Conservation (phyloP, 805 yeast genomes). For the Candida easanensis region DNA sequence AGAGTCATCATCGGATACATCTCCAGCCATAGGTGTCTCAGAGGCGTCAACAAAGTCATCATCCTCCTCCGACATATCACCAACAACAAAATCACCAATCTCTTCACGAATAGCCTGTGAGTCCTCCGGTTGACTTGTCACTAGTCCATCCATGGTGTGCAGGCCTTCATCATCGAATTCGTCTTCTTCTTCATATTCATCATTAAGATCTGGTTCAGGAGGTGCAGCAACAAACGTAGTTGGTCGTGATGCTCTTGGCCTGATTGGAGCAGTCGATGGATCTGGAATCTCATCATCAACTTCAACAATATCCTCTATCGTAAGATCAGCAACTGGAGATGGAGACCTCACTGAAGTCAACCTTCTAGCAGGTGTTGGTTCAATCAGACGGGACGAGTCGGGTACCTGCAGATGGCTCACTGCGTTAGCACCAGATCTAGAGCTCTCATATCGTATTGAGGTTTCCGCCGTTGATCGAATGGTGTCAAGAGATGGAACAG, state of each 20-base stretch:
- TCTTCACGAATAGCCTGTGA: conserved; percentile 32
- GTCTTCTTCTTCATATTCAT: conserved; percentile 15
- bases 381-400: conserved; percentile 14
- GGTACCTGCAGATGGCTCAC: conserved; percentile 17
- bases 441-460: neutral
- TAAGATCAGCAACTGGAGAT: conserved; percentile 3
- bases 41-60: conserved; percentile 22
- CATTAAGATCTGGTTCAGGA: conserved; percentile 6
- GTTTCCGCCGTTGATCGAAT: neutral
- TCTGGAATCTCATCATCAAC: neutral
- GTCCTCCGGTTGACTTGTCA: conserved; percentile 27
- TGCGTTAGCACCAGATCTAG: neutral
- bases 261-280: neutral
- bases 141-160: conserved; percentile 24
- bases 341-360: conserved; percentile 2
- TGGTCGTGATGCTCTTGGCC: neutral
- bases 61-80: conserved; percentile 14
- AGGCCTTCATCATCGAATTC: conserved; percentile 20
- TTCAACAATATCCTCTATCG: conserved; percentile 10
- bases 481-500: neutral
- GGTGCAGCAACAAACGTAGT: conserved; percentile 1
- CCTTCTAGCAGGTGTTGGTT: conserved; percentile 8
- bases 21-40: conserved; percentile 27
- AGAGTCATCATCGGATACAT: conserved; percentile 26
- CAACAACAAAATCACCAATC: conserved; percentile 29